Percentiles rank a stretch among this genome's conserved stretches.
These are phyloP conservation scores for Cyberlindnera nakhonratchasimensis DNA, from an alignment of 805 yeast genomes.

Conservation along the genomic window DNA sequence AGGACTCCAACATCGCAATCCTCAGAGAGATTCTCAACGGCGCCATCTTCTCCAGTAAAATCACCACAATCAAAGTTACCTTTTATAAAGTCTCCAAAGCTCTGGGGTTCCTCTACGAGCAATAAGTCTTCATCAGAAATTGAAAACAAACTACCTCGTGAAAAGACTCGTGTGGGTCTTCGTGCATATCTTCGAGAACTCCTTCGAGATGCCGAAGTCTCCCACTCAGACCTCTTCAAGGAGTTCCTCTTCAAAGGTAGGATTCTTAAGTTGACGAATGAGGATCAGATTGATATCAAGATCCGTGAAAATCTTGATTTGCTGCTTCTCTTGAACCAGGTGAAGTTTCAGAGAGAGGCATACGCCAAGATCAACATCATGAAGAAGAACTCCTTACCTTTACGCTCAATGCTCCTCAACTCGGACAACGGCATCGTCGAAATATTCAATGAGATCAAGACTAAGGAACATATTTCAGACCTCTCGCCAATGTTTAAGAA, in stretches of 20 bases:
- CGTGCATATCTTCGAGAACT: slow-evolving; percentile 66
- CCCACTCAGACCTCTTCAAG: slow-evolving; percentile 47
- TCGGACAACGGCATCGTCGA: slow-evolving; percentile 52
- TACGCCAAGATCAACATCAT: slow-evolving; percentile 51
- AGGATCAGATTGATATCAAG: slow-evolving; percentile 53
- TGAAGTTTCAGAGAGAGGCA: slow-evolving; percentile 70
- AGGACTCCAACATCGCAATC: slow-evolving; percentile 5
- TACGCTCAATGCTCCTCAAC: slow-evolving; percentile 51
- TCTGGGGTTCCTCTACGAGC: slow-evolving; percentile 5
- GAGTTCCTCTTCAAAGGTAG: slow-evolving; percentile 48
- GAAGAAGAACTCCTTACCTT: slow-evolving; percentile 53
- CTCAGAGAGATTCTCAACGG: slow-evolving; percentile 1
- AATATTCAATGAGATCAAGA: slow-evolving; percentile 65
- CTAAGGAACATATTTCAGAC: slow-evolving; percentile 46
- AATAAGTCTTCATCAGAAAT: slow-evolving; percentile 1
- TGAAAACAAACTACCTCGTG: slow-evolving; percentile 50
- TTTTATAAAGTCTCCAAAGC: slow-evolving; percentile 6
- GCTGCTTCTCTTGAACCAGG: slow-evolving; percentile 57
- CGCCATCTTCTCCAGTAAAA: slow-evolving; percentile 4
- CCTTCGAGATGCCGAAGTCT: slow-evolving; percentile 50
- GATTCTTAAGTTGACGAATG: slow-evolving; percentile 35
- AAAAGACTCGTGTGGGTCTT: slow-evolving; percentile 71
- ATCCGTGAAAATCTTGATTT: slow-evolving; percentile 60
- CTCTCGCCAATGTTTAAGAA: slow-evolving; percentile 65
- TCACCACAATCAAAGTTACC: slow-evolving; percentile 1